Conservation (phyloP, 2,329 filamentous ascomycete species). For the Ophiostoma novo-ulmi region DNA sequence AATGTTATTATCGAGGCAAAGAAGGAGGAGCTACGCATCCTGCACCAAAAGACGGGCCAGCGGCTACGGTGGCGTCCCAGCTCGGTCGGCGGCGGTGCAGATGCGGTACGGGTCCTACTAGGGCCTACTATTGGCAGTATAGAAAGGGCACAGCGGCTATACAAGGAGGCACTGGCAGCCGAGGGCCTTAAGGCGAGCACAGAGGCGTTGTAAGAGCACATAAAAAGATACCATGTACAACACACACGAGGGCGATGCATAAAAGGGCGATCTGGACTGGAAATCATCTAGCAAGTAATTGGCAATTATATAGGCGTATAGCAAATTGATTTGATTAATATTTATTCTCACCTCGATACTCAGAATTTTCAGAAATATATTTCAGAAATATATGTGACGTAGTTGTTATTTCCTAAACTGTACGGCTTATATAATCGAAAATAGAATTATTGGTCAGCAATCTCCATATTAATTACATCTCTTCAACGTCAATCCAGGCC, state of each 20-base stretch:
- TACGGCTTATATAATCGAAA: not conserved
- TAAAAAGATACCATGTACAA: conserved; percentile 5
- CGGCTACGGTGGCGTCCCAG: conserved; percentile 65
- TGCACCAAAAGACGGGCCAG: conserved; percentile 67
- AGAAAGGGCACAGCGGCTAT: conserved; percentile 52
- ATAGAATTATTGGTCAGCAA: not conserved
- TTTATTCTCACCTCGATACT: no score
- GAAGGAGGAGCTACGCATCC: conserved; percentile 64
- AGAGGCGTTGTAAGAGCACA: conserved; percentile 18
- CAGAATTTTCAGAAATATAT: not conserved
- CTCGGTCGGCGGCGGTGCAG: conserved; percentile 66
- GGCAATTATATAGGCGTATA: conserved; percentile 2
- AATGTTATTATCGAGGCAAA: conserved; percentile 59
- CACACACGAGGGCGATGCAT: not conserved
- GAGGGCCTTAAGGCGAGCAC: conserved; percentile 28
- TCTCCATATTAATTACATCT: conserved; percentile 3
- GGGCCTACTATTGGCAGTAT: conserved; percentile 68
- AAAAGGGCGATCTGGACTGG: not conserved
- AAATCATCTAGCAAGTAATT: not conserved
- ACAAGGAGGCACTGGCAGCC: conserved; percentile 28
- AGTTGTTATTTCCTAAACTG: not conserved
- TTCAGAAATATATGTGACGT: not conserved
- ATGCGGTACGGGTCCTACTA: conserved; percentile 71
- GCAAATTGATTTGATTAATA: not conserved
- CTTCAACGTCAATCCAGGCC: not conserved